A percentile compares a stretch with the other conserved stretches of the same genome.
These are phyloP conservation scores for Kickxella alabastrina DNA, from an alignment of 192 early-diverging fungal genomes.

Conservation along the genomic window DNA sequence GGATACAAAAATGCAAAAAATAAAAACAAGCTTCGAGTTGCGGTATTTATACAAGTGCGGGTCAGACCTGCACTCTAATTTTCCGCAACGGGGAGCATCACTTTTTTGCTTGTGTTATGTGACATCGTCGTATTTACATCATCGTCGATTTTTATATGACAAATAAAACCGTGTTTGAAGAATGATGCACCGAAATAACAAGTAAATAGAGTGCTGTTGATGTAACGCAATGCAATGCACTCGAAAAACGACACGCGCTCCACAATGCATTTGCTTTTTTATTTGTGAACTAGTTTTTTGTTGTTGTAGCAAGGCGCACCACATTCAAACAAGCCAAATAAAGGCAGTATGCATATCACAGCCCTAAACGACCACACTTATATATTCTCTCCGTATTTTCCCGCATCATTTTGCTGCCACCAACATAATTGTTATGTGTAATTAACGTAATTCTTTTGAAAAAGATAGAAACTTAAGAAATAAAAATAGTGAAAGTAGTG, in stretches of 20 bases:
- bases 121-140: not conserved
- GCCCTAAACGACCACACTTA: no score
- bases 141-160: not conserved
- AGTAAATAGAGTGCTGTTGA: constrained; percentile 3
- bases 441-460: not conserved
- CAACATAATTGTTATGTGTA: no score
- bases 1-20: not conserved
- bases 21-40: no score
- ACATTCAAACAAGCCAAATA: no score
- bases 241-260: constrained; percentile 11
- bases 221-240: constrained; percentile 25
- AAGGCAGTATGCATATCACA: no score
- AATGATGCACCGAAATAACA: constrained; percentile 13
- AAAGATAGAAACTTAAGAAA: not conserved
- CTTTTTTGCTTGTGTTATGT: not conserved
- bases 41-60: not conserved
- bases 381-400: no score
- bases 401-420: no score
- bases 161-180: not conserved
- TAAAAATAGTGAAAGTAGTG: not conserved
- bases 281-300: no score
- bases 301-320: no score
- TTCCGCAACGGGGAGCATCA: not conserved
- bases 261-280: not conserved
- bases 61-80: not conserved